Conservation (phyloP, 148 eudicot species). For the Pharnaceum exiguum region DNA sequence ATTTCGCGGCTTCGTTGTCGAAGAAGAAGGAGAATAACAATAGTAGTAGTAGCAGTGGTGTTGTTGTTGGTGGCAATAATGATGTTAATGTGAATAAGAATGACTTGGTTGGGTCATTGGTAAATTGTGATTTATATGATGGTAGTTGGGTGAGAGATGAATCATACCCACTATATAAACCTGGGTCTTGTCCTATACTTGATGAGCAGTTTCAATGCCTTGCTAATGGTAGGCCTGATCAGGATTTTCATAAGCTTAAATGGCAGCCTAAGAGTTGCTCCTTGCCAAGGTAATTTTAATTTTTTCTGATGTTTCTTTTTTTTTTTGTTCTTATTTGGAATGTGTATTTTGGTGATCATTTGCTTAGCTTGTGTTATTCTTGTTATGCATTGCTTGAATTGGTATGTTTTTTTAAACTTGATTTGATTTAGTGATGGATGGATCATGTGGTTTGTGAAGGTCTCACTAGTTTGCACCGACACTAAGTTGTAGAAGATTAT, state of each 20-base stretch:
- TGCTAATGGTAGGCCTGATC: slow-evolving; percentile 71
- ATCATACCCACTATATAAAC: slow-evolving; percentile 60
- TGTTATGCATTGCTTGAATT: too few relatives aligned
- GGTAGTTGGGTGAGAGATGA: slow-evolving; percentile 69
- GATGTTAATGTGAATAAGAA: slow-evolving; percentile 17
- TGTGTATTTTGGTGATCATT: too few relatives aligned
- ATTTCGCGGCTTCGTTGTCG: slow-evolving; percentile 30
- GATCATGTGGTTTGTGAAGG: too few relatives aligned
- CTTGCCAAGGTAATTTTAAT: slow-evolving; percentile 56
- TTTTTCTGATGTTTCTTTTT: neutral
- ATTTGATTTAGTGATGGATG: too few relatives aligned
- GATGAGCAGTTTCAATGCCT: slow-evolving; percentile 72
- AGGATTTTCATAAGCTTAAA: slow-evolving; percentile 39
- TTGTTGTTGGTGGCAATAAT: slow-evolving; percentile 9
- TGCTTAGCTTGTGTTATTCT: too few relatives aligned
- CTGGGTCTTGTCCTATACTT: slow-evolving; percentile 63
- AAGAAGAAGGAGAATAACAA: slow-evolving; percentile 27
- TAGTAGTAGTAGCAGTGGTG: neutral
- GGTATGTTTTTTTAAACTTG: too few relatives aligned
- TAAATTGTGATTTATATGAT: slow-evolving; percentile 66
- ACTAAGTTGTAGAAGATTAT: too few relatives aligned
- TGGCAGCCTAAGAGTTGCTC: slow-evolving; percentile 70
- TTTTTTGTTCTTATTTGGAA: neutral
- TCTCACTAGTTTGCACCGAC: too few relatives aligned
- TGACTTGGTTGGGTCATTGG: slow-evolving; percentile 36